Evolutionary conservation across 495 filamentous ascomycete genomes (phyloP).

Genomic region (Chaetomium tenue): DNA sequence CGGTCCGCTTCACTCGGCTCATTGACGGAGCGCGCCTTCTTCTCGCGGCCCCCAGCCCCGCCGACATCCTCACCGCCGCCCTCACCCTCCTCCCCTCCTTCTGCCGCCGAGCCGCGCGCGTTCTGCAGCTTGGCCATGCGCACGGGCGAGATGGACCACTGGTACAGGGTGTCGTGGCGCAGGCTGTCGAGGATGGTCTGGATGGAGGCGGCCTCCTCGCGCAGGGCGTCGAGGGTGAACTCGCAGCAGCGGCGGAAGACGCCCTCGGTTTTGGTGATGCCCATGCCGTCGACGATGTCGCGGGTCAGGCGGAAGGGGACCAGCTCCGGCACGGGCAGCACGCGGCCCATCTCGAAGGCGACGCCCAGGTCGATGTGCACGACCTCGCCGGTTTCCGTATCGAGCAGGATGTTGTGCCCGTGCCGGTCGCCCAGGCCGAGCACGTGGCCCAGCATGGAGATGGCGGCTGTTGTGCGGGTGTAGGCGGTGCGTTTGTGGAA

Average conservation of each 20-base stretch:
- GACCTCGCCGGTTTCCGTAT: slow-evolving; percentile 85
- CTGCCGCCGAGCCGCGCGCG: slow-evolving; percentile 36
- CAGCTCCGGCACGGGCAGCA: slow-evolving; percentile 88
- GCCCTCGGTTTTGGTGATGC: slow-evolving; percentile 90
- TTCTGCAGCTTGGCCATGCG: slow-evolving; percentile 65
- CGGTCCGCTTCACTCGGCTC: slow-evolving; percentile 90
- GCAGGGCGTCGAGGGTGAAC: slow-evolving; percentile 89
- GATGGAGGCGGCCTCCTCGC: slow-evolving; percentile 89
- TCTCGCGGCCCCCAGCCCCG: slow-evolving; percentile 15
- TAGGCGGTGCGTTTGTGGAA: slow-evolving; percentile 83
- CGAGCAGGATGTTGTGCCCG: slow-evolving; percentile 93
- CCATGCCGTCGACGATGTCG: slow-evolving; percentile 96
- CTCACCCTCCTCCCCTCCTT: slow-evolving; percentile 31
- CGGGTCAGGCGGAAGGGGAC: slow-evolving; percentile 95
- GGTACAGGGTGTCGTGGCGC: slow-evolving; percentile 93
- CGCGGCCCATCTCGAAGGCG: slow-evolving; percentile 91
- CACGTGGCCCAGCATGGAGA: slow-evolving; percentile 91
- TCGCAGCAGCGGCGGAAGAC: slow-evolving; percentile 96
- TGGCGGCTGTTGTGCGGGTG: slow-evolving; percentile 86
- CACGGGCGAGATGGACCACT: slow-evolving; percentile 89
- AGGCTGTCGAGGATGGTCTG: slow-evolving; percentile 97
- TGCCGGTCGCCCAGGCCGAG: slow-evolving; percentile 95
- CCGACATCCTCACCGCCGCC: slow-evolving; percentile 25
- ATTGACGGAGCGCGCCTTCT: slow-evolving; percentile 41
- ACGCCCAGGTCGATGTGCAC: slow-evolving; percentile 97